Evolutionary conservation across 768 basidiomycete genomes (phyloP).

Genomic region (Naganishia vishniacii): DNA sequence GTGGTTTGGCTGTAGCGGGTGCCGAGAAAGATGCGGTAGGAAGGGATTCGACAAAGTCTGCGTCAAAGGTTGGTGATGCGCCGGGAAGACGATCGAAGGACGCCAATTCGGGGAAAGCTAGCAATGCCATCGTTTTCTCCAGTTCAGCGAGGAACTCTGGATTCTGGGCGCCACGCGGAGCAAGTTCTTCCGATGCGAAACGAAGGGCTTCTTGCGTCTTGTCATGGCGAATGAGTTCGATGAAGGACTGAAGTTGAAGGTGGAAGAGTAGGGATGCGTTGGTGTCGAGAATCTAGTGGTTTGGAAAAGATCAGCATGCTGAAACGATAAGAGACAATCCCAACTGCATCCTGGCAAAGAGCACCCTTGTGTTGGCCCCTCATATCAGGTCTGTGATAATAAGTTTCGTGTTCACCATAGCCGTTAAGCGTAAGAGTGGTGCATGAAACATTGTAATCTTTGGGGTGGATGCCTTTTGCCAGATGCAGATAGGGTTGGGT

Average conservation of each 20-base stretch:
- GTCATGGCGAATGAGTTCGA: constrained; percentile 84
- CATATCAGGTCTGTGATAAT: constrained; percentile 53
- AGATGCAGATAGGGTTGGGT: neutral
- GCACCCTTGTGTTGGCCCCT: constrained; percentile 32
- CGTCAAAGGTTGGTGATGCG: constrained; percentile 33
- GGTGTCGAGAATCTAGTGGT: constrained; percentile 80
- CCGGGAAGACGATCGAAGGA: constrained; percentile 19
- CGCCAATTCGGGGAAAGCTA: constrained; percentile 54
- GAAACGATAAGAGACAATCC: neutral
- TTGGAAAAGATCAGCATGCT: constrained; percentile 4
- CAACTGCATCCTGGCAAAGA: constrained; percentile 13
- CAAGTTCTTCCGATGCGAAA: constrained; percentile 90
- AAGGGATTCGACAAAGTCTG: neutral
- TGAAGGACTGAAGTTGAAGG: constrained; percentile 89
- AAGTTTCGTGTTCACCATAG: constrained; percentile 87
- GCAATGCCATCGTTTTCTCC: constrained; percentile 87
- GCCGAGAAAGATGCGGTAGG: constrained; percentile 26
- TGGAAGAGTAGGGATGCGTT: constrained; percentile 91
- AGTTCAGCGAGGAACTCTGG: constrained; percentile 87
- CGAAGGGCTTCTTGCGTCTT: constrained; percentile 70
- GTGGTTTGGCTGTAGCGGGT: neutral
- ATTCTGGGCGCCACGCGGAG: constrained; percentile 88
- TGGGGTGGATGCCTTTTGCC: constrained; percentile 32
- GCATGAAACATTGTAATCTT: constrained; percentile 95
- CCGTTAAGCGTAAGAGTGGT: constrained; percentile 81